Evolutionary conservation across 2,329 filamentous ascomycete species (phyloP).

Genomic region (Alternaria sp.): DNA sequence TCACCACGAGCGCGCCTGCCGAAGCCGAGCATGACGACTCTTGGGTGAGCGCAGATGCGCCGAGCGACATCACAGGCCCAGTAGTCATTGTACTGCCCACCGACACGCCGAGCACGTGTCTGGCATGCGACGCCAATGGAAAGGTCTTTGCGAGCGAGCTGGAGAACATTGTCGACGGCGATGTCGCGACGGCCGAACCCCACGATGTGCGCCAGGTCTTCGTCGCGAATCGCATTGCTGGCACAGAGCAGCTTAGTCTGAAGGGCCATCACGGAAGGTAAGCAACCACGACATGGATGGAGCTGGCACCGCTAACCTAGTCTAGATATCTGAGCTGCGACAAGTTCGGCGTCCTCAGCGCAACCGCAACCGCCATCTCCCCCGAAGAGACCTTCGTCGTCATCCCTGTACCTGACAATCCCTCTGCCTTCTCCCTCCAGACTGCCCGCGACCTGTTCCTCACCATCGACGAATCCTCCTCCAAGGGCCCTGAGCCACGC

Average conservation of each 20-base stretch:
- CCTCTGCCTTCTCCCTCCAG: constrained; percentile 76
- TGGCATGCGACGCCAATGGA: constrained; percentile 86
- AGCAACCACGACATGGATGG: neutral
- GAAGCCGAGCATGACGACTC: constrained; percentile 74
- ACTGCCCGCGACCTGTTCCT: constrained; percentile 76
- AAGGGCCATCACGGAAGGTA: constrained; percentile 89
- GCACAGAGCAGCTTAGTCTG: constrained; percentile 81
- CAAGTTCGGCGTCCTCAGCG: constrained; percentile 78
- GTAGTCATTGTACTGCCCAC: constrained; percentile 83
- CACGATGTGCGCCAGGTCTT: constrained; percentile 97
- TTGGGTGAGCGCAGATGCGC: constrained; percentile 85
- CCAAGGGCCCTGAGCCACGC: constrained; percentile 66
- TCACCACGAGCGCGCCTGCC: constrained; percentile 44
- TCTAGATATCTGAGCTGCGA: constrained; percentile 83
- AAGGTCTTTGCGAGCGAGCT: constrained; percentile 82
- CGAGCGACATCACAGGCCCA: constrained; percentile 79
- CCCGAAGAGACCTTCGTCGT: constrained; percentile 80
- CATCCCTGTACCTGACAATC: constrained; percentile 67
- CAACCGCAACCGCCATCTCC: constrained; percentile 80
- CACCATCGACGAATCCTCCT: constrained; percentile 56
- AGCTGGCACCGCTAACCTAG: neutral
- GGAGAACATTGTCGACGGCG: constrained; percentile 86
- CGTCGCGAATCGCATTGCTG: constrained; percentile 83
- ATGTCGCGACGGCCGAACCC: constrained; percentile 85
- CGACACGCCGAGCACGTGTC: constrained; percentile 67